Conservation (phyloP, 1,284 basidiomycete genomes). For the Cutaneotrichosporon curvatum region DNA sequence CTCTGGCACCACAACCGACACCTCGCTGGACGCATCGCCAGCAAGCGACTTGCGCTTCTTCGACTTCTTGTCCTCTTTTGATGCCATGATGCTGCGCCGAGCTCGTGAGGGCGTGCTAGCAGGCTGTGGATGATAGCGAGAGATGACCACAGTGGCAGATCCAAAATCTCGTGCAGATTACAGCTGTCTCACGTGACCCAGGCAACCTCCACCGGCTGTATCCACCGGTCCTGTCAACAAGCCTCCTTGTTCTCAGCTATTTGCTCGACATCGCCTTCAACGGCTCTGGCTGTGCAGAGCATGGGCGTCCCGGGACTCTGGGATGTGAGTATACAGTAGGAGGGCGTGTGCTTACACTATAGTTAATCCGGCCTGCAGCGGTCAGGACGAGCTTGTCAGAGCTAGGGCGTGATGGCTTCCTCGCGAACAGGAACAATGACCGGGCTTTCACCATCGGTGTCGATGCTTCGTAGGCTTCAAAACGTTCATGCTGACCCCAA, state of each 20-base stretch:
- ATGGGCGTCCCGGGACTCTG: constrained; percentile 48
- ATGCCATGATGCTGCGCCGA: constrained; percentile 4
- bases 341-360: neutral
- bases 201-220: neutral
- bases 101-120: neutral
- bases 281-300: neutral
- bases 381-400: constrained; percentile 28
- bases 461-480: constrained; percentile 42
- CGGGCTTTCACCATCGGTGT: constrained; percentile 46
- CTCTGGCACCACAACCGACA: neutral
- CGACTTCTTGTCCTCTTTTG: constrained; percentile 19
- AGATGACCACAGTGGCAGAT: neutral
- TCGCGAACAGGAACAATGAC: constrained; percentile 32
- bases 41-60: constrained; percentile 35
- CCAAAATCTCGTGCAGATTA: neutral
- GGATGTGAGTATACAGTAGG: constrained; percentile 36
- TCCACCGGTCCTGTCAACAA: constrained; percentile 1
- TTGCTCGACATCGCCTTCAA: neutral
- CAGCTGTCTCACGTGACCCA: constrained; percentile 1
- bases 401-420: constrained; percentile 37
- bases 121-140: neutral
- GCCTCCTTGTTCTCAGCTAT: too few relatives aligned
- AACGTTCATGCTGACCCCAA: neutral
- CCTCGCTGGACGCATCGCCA: neutral
- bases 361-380: constrained; percentile 43